Base-by-base conservation (phyloP, 2,329 filamentous ascomycete genomes). In the Xylaria sp. region DNA sequence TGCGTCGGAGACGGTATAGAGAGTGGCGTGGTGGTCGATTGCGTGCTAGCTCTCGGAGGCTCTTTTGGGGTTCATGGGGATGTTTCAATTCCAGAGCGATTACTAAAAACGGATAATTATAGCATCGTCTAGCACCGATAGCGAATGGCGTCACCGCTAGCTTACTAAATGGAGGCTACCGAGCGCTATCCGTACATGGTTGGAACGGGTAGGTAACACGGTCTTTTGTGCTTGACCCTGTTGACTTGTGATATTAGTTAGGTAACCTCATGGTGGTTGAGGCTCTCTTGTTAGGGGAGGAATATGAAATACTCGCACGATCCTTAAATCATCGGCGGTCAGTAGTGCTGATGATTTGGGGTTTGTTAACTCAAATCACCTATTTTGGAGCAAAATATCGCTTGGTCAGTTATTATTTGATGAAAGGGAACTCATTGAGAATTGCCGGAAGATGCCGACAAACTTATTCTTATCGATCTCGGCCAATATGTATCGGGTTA, bases 91-190 rank as follows among this genome's bases (percentile, higher is more conserved):
- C 36, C 17, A 12, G 30, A n/a, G 14, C 53, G 67, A 67, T 69
- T 69, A 69, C 64, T 69, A 65, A 68, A 62, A 59, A 47, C 6
- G 51, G 67, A 54, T 69, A 68, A 68, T 68, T 61, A 68, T 68
- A 68, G 68, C 60, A 65, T 42, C 14, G 21, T 50, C 57, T 64
- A 69, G 63, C 59, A 66, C 63, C 47, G 42, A 61, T 65, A 45
- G 64, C 60, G 56, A 58, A 64, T 64, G 60, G 64, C 56, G 36
- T 53, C 11, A 27, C 55, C 58, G 3, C 21, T 39, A 51, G 68
- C 68, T 69, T 69, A 69, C 68, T 69, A 69, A 68, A 65, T 65
- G 42, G 32, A 17, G 8, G 19, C 45, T 65, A 56, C 66, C 61
- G 2, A 61, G 39, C 58, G 62, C 57, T 61, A 54, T 54, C 4